Evolutionary conservation across 176 grass and related monocot genomes (phyloP).

Genomic region (sorghum (Sorghum bicolor)): DNA sequence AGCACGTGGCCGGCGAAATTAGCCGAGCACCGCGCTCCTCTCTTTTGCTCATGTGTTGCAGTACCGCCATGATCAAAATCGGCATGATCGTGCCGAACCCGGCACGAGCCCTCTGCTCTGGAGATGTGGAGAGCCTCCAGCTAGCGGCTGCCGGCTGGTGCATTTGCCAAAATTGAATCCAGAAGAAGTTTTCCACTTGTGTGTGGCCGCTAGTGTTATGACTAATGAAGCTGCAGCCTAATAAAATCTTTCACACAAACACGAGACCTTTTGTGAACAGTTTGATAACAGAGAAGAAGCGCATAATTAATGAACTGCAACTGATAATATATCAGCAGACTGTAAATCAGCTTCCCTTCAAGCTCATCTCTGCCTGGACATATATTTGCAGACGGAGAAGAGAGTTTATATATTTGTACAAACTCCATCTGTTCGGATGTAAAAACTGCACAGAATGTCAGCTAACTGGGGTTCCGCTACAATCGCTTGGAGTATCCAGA

Average conservation of each 20-base stretch:
- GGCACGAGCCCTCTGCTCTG: too few relatives aligned
- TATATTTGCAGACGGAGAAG: background rate
- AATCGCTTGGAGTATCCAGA: constrained; percentile 93
- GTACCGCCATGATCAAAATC: too few relatives aligned
- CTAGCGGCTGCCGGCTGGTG: background rate
- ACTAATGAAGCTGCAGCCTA: background rate
- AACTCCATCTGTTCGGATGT: background rate
- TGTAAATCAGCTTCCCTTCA: background rate
- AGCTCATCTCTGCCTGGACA: background rate
- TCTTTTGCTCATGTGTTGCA: too few relatives aligned
- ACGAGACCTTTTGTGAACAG: background rate
- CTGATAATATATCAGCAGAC: background rate
- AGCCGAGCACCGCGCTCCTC: background rate
- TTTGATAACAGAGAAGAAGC: background rate
- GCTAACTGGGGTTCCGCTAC: constrained; percentile 12
- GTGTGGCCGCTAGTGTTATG: background rate
- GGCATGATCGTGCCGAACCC: too few relatives aligned
- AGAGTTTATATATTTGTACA: constrained; percentile 7
- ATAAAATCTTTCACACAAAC: background rate
- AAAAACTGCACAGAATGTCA: background rate
- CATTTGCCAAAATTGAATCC: background rate
- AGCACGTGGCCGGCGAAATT: background rate
- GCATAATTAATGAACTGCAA: background rate
- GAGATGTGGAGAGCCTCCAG: background rate
- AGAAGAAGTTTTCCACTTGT: too few relatives aligned